These are phyloP conservation scores for Lolium perenne DNA, from an alignment of 176 grass and related monocot species.

Conservation along the genomic window DNA sequence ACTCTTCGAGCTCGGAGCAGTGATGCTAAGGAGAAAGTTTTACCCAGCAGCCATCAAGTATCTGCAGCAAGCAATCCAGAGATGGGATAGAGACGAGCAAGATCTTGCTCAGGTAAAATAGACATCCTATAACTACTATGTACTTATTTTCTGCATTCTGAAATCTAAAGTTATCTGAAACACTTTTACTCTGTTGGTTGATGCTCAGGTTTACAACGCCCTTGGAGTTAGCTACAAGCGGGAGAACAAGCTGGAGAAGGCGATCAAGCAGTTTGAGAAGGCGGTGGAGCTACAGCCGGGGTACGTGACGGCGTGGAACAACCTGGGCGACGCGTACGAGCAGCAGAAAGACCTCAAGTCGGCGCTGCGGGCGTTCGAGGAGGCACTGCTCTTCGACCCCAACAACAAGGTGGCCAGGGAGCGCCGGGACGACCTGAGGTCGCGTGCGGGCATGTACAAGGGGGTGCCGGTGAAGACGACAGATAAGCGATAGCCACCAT, in stretches of 20 bases:
- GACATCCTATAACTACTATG: constrained; percentile 10
- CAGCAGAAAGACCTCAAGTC: constrained; percentile 74
- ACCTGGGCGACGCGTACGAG: constrained; percentile 87
- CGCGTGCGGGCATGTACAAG: constrained; percentile 77
- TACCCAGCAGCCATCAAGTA: constrained; percentile 96
- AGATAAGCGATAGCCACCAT: constrained; percentile 53
- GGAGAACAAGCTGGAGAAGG: constrained; percentile 82
- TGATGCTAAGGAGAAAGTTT: constrained; percentile 97
- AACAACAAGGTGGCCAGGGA: constrained; percentile 90
- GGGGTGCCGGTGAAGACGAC: constrained; percentile 72
- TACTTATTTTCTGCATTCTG: not conserved
- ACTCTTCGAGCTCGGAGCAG: constrained; percentile 96
- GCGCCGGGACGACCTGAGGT: constrained; percentile 68
- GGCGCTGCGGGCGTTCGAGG: constrained; percentile 87
- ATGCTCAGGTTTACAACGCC: constrained; percentile 86
- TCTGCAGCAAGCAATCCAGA: constrained; percentile 85
- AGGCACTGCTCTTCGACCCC: constrained; percentile 87
- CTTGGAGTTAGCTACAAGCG: constrained; percentile 88
- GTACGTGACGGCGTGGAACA: constrained; percentile 97
- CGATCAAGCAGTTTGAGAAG: constrained; percentile 78
- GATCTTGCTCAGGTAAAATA: constrained; percentile 87
- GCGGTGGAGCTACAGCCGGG: constrained; percentile 89
- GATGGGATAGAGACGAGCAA: constrained; percentile 94
- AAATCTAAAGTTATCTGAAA: not conserved
- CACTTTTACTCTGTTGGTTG: not conserved